Base-by-base conservation (phyloP, 2,329 filamentous ascomycete genomes). In the Colletotrichum aenigma region DNA sequence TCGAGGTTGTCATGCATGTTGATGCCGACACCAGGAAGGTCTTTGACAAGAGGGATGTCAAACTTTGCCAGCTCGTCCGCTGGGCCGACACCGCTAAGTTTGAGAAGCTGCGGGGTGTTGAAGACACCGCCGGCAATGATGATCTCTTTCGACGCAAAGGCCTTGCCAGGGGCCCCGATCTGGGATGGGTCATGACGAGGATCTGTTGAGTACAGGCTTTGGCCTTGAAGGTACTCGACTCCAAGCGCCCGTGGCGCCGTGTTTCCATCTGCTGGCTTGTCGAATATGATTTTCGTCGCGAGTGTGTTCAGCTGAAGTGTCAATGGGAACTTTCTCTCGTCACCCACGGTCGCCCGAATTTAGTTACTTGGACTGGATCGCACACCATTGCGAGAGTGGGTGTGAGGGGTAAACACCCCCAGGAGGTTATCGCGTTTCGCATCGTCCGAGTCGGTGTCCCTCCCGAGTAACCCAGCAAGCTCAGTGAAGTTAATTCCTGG, bases 41-140 rank as follows among this genome's bases (percentile, higher is more conserved):
- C 84, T 6, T 83, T 83, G 4, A 90, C 71, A 2, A 88, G 76
- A 0, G 84, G 79, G 43, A 91, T 91, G 32, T 85, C 80, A 67
- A 87, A 84, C n/a, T 82, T 79, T 6, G 84, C 67, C 3, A 91
- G 82, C 32, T 87, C 85, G 1, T 82, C 80, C 1, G 80, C 81
- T 2, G 87, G 85, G 0, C 88, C 88, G 28, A 91, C 83, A 12
- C 89, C 89, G 58, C 87, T 89, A 0, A 90, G 83, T 81, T 89
- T 88, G 4, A 91, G 85, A 6, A 91, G 83, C 76, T 89, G 87
- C 1, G 89, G 89, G 5, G 86, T 86, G 78, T 89, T 88, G 79
- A 89, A 88, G 5, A 85, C 81, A n/a, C 89, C 89, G 1, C 86
- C 88, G 0, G 86, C 84, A 6, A 90, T 75, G 43, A 90, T 89